phyloP scores from a whole-genome alignment of 768 basidiomycete species.

The Suillus decipiens region DNA sequence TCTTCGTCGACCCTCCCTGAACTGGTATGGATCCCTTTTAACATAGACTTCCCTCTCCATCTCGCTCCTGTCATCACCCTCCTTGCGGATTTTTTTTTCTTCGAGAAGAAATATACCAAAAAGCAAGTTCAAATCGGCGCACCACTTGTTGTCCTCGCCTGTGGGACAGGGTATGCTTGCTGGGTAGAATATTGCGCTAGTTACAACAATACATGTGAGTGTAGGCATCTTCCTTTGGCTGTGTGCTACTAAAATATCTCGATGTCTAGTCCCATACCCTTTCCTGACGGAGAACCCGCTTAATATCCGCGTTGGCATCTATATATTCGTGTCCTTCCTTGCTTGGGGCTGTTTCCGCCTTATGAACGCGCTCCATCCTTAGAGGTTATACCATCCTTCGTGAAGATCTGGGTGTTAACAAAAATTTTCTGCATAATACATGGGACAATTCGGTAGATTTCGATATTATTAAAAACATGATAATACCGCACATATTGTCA shows the following conservation, averaged over 20 bases:
- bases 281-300: slow-evolving; percentile 69
- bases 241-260: slow-evolving; percentile 10
- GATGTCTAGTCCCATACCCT: slow-evolving; percentile 71
- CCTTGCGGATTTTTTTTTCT: slow-evolving; percentile 65
- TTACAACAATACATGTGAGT: slow-evolving; percentile 64
- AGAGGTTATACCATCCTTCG: neutral
- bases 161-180: slow-evolving; percentile 50
- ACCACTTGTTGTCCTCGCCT: slow-evolving; percentile 21
- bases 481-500: neutral
- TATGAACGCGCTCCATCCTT: slow-evolving; percentile 60
- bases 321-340: slow-evolving; percentile 49
- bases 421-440: neutral
- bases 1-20: slow-evolving; percentile 10
- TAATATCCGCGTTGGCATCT: slow-evolving; percentile 56
- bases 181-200: slow-evolving; percentile 72
- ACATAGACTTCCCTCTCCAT: slow-evolving; percentile 66
- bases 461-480: neutral
- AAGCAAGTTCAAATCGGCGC: slow-evolving; percentile 15
- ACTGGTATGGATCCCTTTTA: slow-evolving; percentile 47
- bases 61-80: slow-evolving; percentile 59
- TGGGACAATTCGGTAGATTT: neutral
- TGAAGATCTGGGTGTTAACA: neutral
- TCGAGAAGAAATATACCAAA: slow-evolving; percentile 57
- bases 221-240: neutral
- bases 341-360: slow-evolving; percentile 57